A percentile compares a stretch with the other conserved stretches of the same genome.
These are phyloP conservation scores for Trametes coccinea DNA, from an alignment of 768 basidiomycete genomes.

Conservation along the genomic window DNA sequence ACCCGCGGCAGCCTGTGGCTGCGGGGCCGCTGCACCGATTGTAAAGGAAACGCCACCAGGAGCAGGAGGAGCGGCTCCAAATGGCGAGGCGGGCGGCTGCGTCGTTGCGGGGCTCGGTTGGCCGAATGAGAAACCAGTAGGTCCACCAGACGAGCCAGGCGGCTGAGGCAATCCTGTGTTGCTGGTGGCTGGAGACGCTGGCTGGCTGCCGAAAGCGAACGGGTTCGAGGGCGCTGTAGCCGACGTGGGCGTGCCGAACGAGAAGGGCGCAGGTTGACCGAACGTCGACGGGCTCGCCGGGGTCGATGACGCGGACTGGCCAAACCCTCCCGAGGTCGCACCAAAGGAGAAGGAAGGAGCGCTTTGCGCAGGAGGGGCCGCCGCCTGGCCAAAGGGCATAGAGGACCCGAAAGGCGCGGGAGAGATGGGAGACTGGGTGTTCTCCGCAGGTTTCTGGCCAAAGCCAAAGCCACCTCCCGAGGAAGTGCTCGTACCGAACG, in stretches of 20 bases:
- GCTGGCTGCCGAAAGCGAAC: constrained; percentile 35
- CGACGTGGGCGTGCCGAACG: constrained; percentile 31
- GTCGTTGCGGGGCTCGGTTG: constrained; percentile 18
- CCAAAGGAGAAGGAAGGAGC: constrained; percentile 30
- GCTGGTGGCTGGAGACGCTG: constrained; percentile 34
- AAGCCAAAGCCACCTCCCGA: constrained; percentile 52
- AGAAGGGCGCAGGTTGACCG: constrained; percentile 29
- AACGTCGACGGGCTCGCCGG: constrained; percentile 33
- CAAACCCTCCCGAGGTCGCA: constrained; percentile 25
- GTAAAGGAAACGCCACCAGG: constrained; percentile 29
- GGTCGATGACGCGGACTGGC: constrained; percentile 28
- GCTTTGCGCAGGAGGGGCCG: constrained; percentile 30
- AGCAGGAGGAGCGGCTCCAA: constrained; percentile 26
- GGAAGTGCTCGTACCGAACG: constrained; percentile 47
- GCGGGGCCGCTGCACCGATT: constrained; percentile 32
- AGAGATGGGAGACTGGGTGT: constrained; percentile 19
- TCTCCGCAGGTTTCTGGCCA: constrained; percentile 33
- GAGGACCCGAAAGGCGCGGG: constrained; percentile 34
- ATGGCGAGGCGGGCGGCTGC: constrained; percentile 30
- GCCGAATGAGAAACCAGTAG: constrained; percentile 29
- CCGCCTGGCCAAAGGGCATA: constrained; percentile 46
- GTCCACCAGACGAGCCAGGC: constrained; percentile 16
- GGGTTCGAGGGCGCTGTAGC: constrained; percentile 34
- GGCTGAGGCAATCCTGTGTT: constrained; percentile 27
- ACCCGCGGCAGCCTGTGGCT: constrained; percentile 19